Conservation (phyloP, 345 rosid genomes). For the Salix suchowensis region DNA sequence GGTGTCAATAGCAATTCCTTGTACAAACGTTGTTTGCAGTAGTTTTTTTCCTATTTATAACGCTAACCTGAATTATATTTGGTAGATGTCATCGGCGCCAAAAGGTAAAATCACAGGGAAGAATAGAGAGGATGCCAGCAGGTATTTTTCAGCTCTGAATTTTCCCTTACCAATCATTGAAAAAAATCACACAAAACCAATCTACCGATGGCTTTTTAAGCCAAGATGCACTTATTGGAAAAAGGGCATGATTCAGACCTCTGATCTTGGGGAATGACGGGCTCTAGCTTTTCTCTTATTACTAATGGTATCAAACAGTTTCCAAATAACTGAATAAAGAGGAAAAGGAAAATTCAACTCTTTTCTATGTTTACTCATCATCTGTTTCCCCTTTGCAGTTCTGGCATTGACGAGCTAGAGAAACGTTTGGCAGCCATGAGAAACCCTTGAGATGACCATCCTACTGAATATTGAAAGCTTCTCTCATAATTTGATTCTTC, state of each 20-base stretch:
- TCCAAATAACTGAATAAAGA: background rate
- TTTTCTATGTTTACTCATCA: background rate
- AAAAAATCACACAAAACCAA: background rate
- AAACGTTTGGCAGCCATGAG: slow-evolving; percentile 90
- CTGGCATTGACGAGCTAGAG: slow-evolving; percentile 70
- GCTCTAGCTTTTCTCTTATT: background rate
- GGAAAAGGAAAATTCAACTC: background rate
- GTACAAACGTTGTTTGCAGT: background rate
- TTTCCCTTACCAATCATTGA: background rate
- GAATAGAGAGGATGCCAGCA: slow-evolving; percentile 53
- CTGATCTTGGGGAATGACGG: background rate
- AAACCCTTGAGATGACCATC: slow-evolving; percentile 34
- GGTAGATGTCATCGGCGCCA: slow-evolving; percentile 81
- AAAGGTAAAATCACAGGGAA: slow-evolving; percentile 68
- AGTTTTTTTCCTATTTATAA: background rate
- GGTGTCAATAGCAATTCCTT: slow-evolving; percentile 13
- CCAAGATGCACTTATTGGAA: background rate
- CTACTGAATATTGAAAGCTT: background rate
- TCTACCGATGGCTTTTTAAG: background rate
- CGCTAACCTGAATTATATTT: slow-evolving; percentile 17
- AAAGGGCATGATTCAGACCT: background rate
- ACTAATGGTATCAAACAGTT: background rate
- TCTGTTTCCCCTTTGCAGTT: slow-evolving; percentile 40
- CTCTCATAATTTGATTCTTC: background rate
- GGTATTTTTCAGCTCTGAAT: slow-evolving; percentile 39